These are phyloP conservation scores for Usnea hakonensis DNA, from an alignment of 495 filamentous ascomycete species.

Conservation along the genomic window DNA sequence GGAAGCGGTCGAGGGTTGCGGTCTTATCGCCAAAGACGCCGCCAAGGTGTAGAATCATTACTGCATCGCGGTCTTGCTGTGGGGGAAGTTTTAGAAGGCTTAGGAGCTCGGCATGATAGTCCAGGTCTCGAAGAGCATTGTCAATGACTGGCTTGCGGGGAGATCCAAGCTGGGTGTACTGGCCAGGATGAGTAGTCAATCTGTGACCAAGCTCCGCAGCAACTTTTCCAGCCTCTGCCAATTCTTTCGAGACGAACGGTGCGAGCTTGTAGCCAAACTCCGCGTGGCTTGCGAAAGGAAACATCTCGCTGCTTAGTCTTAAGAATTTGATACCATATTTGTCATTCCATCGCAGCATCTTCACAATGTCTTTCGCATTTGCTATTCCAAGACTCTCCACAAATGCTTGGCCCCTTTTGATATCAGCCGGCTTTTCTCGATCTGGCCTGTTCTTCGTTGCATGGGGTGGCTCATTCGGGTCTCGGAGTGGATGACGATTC, in stretches of 20 bases:
- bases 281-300: conserved; percentile 84
- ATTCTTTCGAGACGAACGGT: conserved; percentile 72
- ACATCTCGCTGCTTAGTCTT: conserved; percentile 91
- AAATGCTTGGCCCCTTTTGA: conserved; percentile 57
- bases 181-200: conserved; percentile 84
- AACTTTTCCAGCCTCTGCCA: conserved; percentile 69
- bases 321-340: conserved; percentile 88
- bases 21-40: conserved; percentile 84
- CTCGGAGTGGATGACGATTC: conserved; percentile 69
- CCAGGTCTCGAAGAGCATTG: conserved; percentile 71
- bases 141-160: conserved; percentile 67
- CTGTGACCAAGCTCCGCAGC: conserved; percentile 77
- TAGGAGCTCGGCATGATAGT: conserved; percentile 84
- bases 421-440: conserved; percentile 53
- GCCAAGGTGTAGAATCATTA: conserved; percentile 94
- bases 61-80: conserved; percentile 77
- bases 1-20: conserved; percentile 74
- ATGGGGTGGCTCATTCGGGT: conserved; percentile 70
- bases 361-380: conserved; percentile 75
- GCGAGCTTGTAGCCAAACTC: conserved; percentile 83
- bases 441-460: conserved; percentile 76
- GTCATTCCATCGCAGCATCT: conserved; percentile 90
- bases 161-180: conserved; percentile 85
- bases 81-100: conserved; percentile 67
- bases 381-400: conserved; percentile 71